phyloP scores from a whole-genome alignment of 2,329 filamentous ascomycete genomes.

The Monosporascus cannonballus region DNA sequence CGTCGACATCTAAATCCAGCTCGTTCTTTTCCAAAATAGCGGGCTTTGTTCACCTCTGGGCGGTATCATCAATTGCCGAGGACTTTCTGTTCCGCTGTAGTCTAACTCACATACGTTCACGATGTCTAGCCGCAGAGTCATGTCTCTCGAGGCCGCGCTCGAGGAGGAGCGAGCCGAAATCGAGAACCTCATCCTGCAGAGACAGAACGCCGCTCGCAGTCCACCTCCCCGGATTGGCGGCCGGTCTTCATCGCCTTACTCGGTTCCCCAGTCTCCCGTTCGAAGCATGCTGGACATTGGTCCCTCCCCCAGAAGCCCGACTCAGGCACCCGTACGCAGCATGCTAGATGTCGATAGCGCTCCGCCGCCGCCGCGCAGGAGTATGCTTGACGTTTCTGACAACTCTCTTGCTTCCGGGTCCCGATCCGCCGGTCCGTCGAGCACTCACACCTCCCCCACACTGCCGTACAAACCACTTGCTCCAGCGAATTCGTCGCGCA shows the following conservation, averaged over 20 bases:
- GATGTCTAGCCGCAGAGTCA: constrained; percentile 23
- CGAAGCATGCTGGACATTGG: constrained; percentile 62
- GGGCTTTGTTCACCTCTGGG: background rate
- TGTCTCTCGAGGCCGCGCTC: constrained; percentile 28
- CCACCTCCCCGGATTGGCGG: constrained; percentile 18
- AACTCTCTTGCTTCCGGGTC: constrained; percentile 22
- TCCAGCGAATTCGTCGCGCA: constrained; percentile 28
- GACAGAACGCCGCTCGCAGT: constrained; percentile 15
- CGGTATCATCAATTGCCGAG: too few relatives aligned
- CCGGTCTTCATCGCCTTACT: constrained; percentile 48
- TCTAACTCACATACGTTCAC: constrained; percentile 5
- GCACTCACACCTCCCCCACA: constrained; percentile 42
- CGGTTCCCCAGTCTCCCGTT: constrained; percentile 57
- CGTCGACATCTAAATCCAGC: background rate
- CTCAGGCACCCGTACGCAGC: constrained; percentile 54
- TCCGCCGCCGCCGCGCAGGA: constrained; percentile 35
- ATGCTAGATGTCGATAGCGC: constrained; percentile 55
- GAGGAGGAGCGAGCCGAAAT: constrained; percentile 28
- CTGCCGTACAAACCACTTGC: constrained; percentile 29
- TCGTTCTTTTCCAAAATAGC: background rate
- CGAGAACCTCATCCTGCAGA: constrained; percentile 23
- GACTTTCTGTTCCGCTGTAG: too few relatives aligned
- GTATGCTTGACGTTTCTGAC: constrained; percentile 45
- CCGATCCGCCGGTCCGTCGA: constrained; percentile 27
- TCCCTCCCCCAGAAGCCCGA: constrained; percentile 33